A percentile compares a stretch with the other conserved stretches of the same genome.
These are phyloP conservation scores for Bruguiera sexangula DNA, from an alignment of 345 rosid species.

Conservation along the genomic window DNA sequence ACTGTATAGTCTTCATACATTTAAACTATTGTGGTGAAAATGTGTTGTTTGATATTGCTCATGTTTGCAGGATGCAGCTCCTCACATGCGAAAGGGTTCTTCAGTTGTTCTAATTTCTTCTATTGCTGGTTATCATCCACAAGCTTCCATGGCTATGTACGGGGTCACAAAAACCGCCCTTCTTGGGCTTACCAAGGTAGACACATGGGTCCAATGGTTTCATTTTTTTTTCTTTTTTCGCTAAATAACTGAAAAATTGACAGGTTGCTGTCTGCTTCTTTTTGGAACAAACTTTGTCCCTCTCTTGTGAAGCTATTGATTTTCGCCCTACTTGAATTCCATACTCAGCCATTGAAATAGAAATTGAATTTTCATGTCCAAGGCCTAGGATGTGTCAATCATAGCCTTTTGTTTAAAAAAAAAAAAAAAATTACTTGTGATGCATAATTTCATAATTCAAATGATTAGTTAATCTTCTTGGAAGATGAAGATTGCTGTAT, in stretches of 20 bases:
- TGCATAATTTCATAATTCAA: too few species aligned
- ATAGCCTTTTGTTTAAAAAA: too few species aligned
- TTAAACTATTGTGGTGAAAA: background rate
- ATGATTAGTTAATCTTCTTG: background rate
- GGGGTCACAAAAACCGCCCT: slow-evolving; percentile 95
- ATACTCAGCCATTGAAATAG: too few species aligned
- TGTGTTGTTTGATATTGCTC: background rate
- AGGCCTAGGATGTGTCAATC: too few species aligned
- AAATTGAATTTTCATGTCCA: too few species aligned
- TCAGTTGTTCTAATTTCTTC: slow-evolving; percentile 76
- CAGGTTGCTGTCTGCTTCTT: background rate
- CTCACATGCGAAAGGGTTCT: slow-evolving; percentile 74
- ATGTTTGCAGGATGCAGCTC: slow-evolving; percentile 61
- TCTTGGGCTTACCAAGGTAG: slow-evolving; percentile 83
- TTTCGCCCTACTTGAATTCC: too few species aligned
- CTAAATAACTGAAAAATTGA: background rate
- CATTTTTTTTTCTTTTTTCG: background rate
- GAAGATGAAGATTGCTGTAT: background rate
- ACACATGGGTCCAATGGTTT: background rate
- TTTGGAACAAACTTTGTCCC: background rate
- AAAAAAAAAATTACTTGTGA: too few species aligned
- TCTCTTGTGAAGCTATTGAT: too few species aligned
- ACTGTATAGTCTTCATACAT: background rate
- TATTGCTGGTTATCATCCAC: slow-evolving; percentile 61
- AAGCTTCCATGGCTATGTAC: slow-evolving; percentile 69